Percentiles rank a stretch among this genome's conserved stretches.
These are phyloP conservation scores for Epichloe gansuensis DNA, from an alignment of 2,329 filamentous ascomycete genomes.

Conservation along the genomic window DNA sequence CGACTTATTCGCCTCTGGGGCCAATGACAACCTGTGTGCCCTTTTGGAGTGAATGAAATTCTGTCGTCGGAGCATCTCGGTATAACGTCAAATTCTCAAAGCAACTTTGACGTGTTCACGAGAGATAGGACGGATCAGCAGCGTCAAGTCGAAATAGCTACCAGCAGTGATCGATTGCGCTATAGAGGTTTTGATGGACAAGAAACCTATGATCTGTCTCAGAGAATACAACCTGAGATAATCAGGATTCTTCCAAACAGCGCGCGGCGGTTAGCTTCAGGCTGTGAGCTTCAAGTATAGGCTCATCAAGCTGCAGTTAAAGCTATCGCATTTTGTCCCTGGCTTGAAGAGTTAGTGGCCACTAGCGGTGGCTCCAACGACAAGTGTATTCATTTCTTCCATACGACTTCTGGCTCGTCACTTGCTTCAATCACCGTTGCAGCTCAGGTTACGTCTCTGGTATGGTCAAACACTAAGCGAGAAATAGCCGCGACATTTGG, in stretches of 20 bases:
- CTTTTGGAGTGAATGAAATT: constrained; percentile 57
- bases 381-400: constrained; percentile 91
- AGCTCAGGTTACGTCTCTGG: constrained; percentile 83
- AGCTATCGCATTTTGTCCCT: constrained; percentile 92
- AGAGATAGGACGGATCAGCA: constrained; percentile 11
- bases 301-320: constrained; percentile 81
- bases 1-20: constrained; percentile 69
- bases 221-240: not conserved
- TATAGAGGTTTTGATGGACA: not conserved
- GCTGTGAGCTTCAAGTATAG: constrained; percentile 59
- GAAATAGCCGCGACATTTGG: constrained; percentile 93
- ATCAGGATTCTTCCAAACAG: constrained; percentile 14
- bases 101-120: not conserved
- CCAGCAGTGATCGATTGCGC: not conserved
- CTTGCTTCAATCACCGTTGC: constrained; percentile 86
- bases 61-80: constrained; percentile 16
- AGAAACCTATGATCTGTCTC: not conserved
- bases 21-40: constrained; percentile 83
- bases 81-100: not conserved
- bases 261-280: constrained; percentile 37
- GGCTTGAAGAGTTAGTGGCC: constrained; percentile 76
- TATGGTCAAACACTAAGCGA: constrained; percentile 75
- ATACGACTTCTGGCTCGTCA: constrained; percentile 68
- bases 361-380: constrained; percentile 91
- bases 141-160: not conserved